Percentiles rank a stretch among this genome's conserved stretches.
Evolutionary conservation across 345 rosid species (phyloP).

Genomic region (Mangifera indica): DNA sequence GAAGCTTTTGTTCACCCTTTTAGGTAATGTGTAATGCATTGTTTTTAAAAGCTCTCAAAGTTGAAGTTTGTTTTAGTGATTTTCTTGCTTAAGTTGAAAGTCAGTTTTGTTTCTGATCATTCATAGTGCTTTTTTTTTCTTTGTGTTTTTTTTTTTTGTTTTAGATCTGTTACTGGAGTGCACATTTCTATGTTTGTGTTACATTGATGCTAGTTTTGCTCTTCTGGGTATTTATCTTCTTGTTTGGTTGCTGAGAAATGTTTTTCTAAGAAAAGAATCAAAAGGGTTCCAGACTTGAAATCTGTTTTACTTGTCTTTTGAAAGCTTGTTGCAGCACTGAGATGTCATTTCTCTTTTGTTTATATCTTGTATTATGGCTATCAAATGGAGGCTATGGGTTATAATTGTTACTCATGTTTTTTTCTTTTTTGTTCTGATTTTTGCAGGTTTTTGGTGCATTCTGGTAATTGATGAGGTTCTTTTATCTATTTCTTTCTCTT

Average conservation of each 20-base stretch:
- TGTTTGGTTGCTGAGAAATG: slow-evolving; percentile 22
- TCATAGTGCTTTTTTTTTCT: slow-evolving; percentile 5
- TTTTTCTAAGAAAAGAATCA: not conserved
- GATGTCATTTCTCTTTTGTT: slow-evolving; percentile 19
- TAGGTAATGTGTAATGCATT: slow-evolving; percentile 20
- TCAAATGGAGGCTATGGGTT: slow-evolving; percentile 3
- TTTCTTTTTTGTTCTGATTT: slow-evolving; percentile 23
- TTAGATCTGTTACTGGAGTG: not conserved
- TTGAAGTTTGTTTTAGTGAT: not conserved
- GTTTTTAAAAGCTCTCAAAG: not conserved
- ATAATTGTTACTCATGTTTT: slow-evolving; percentile 3
- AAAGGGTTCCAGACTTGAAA: not conserved
- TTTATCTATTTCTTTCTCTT: slow-evolving; percentile 6
- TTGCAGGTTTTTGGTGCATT: slow-evolving; percentile 34
- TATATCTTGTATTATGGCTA: slow-evolving; percentile 9
- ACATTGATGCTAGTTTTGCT: not conserved
- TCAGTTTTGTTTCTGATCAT: not conserved
- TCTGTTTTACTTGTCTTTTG: not conserved
- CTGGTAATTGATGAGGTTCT: slow-evolving; percentile 14
- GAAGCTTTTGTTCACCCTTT: slow-evolving; percentile 22
- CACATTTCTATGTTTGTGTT: slow-evolving; percentile 6
- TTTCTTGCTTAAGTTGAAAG: not conserved
- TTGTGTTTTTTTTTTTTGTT: not conserved
- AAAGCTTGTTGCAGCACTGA: not conserved
- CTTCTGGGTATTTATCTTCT: not conserved